Base-by-base conservation (phyloP, 305 asterid genomes). In the Fraxinus greggii region DNA sequence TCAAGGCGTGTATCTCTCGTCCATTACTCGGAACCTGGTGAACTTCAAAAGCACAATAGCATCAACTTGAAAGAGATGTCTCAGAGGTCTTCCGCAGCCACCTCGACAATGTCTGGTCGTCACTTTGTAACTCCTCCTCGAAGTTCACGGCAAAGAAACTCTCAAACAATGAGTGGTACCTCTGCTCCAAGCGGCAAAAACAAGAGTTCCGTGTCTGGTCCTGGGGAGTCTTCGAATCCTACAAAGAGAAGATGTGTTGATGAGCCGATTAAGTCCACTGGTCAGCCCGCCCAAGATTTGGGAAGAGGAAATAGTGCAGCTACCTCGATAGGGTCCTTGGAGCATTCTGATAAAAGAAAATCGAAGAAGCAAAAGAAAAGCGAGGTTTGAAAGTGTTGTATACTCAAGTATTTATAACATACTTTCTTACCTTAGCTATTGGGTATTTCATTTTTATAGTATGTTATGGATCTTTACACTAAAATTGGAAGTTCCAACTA, bases 21-120 rank as follows among this genome's bases (percentile, higher is more conserved):
- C 83, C 92, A 86, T 85, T 92, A 93, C 82, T 95, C 95, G 0
- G 97, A 91, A 31, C 93, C 97, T 2, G 75, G 86, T 80, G 97
- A 92, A 82, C 42, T 90, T 48, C 84, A 72, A 65, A 88, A 84
- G 77, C 85, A 90, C 56, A 86, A 80, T 67, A 84, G 0, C 76
- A 63, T 59, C 10, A 76, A 45, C 79, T 26, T 67, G 76, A 82
- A 89, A 79, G 88, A 42, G 54, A 83, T 81, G 82, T 84, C 89
- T 72, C 90, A 82, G 42, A 81, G 90, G 59, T 86, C 91, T 21
- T 92, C 95, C 38, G 83, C 81, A 42, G 80, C 92, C 63, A 84
- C 94, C 78, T 84, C 94, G 75, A 84, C 92, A 51, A 77, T 85
- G 80, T 90, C 94, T 0, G 90, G 92, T 76, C 88, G 36, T 74